Conservation (phyloP, 139 green algal species). For the Chlorella sp. region DNA sequence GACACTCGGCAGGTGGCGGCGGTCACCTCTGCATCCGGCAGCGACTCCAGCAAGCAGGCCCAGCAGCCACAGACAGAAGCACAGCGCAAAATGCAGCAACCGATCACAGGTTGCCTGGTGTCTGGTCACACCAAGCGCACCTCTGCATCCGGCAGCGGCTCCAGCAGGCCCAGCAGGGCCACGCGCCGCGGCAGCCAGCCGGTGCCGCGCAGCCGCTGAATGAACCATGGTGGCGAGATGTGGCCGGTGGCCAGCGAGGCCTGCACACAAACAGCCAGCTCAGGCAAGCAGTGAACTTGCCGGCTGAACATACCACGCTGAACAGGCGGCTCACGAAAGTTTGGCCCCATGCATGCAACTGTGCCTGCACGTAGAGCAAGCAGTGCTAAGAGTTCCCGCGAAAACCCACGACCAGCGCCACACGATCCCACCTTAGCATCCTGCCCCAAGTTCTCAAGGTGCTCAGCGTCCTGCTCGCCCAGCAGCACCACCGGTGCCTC, state of each 20-base stretch:
- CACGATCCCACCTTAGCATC: neutral
- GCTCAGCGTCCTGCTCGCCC: neutral
- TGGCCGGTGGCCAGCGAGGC: slow-evolving; percentile 26
- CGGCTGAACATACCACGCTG: too few relatives aligned
- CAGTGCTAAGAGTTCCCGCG: too few relatives aligned
- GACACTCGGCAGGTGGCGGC: too few relatives aligned
- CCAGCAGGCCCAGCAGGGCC: slow-evolving; percentile 15
- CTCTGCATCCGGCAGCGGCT: slow-evolving; percentile 14
- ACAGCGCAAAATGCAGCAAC: too few relatives aligned
- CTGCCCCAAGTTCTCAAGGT: slow-evolving; percentile 10
- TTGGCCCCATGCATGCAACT: too few relatives aligned
- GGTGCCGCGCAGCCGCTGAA: slow-evolving; percentile 20
- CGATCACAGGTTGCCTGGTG: too few relatives aligned
- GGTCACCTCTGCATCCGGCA: neutral
- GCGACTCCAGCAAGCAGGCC: neutral
- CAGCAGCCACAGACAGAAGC: too few relatives aligned
- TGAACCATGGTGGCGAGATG: slow-evolving; percentile 20
- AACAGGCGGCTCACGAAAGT: too few relatives aligned
- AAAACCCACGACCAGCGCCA: too few relatives aligned
- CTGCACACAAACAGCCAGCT: neutral
- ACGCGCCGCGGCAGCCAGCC: slow-evolving; percentile 35
- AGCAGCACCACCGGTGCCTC: slow-evolving; percentile 24
- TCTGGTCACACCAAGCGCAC: too few relatives aligned
- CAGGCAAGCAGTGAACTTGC: too few relatives aligned
- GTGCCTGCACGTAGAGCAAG: too few relatives aligned